phyloP scores from a whole-genome alignment of 1,284 basidiomycete genomes.

The Fomitopsis schrenkii region DNA sequence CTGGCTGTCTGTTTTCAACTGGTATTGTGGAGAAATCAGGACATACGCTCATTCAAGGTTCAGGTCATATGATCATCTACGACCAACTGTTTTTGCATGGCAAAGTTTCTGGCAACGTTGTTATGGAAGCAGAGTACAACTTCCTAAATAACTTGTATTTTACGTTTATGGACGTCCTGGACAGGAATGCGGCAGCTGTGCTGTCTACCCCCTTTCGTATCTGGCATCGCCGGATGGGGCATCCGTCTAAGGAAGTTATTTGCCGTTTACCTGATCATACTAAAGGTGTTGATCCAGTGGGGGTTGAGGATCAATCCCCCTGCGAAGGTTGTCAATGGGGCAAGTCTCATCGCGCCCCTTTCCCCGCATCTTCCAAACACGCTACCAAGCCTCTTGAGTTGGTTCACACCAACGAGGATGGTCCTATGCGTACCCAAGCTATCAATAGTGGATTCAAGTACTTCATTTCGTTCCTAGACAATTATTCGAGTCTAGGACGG shows the following conservation, averaged over 20 bases:
- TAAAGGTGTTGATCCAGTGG: not conserved
- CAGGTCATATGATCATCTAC: not conserved
- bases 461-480: not conserved
- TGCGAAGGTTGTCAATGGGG: not conserved
- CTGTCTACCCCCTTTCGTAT: not conserved
- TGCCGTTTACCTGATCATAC: not conserved
- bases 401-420: not conserved
- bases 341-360: not conserved
- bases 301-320: not conserved
- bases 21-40: not conserved
- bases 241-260: not conserved
- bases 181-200: not conserved
- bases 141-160: not conserved
- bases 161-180: not conserved
- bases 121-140: not conserved
- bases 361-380: not conserved
- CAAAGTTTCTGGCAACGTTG: not conserved
- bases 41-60: not conserved
- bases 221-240: not conserved
- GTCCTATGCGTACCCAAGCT: not conserved
- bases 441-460: not conserved
- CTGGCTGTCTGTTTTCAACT: not conserved
- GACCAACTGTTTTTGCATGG: not conserved
- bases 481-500: not conserved
- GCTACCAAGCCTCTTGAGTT: not conserved